A percentile compares a stretch with the other conserved stretches of the same genome.
Evolutionary conservation across 345 rosid genomes (phyloP).

Genomic region (Streptanthus diversifolius): DNA sequence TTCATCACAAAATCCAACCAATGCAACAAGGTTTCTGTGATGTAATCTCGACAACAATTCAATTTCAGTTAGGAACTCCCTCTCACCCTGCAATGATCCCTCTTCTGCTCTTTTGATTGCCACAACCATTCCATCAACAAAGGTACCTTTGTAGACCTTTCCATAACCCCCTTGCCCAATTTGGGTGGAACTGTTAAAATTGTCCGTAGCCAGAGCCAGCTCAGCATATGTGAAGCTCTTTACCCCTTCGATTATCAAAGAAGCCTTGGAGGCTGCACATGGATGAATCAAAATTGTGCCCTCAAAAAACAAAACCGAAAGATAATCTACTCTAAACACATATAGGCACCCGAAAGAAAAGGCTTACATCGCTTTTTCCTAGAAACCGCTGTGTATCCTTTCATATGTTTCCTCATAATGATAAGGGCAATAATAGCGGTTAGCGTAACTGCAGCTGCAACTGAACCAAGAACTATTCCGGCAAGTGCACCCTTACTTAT

Average conservation of each 20-base stretch:
- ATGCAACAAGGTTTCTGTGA: conserved; percentile 89
- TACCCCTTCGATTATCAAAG: conserved; percentile 70
- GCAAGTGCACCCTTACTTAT: conserved; percentile 58
- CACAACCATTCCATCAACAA: conserved; percentile 66
- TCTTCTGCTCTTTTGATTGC: conserved; percentile 92
- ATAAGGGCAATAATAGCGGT: conserved; percentile 66
- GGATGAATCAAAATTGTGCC: conserved; percentile 23
- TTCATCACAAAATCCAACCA: conserved; percentile 88
- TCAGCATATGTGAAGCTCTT: conserved; percentile 70
- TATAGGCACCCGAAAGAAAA: background rate
- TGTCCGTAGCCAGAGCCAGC: conserved; percentile 61
- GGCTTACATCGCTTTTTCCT: conserved; percentile 59
- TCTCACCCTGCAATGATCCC: conserved; percentile 87
- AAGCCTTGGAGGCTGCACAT: conserved; percentile 51
- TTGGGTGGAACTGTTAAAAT: conserved; percentile 56
- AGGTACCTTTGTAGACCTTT: conserved; percentile 75
- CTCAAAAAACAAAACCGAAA: background rate
- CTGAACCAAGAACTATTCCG: conserved; percentile 64
- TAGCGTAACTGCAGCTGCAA: conserved; percentile 63
- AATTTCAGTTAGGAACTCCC: conserved; percentile 90
- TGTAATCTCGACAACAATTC: conserved; percentile 83
- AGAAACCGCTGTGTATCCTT: conserved; percentile 42
- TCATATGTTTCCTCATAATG: conserved; percentile 48
- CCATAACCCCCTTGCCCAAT: conserved; percentile 99
- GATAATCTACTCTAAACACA: background rate